Conservation (phyloP, 169 alveolate genomes). For the Plasmodium ovale region DNA sequence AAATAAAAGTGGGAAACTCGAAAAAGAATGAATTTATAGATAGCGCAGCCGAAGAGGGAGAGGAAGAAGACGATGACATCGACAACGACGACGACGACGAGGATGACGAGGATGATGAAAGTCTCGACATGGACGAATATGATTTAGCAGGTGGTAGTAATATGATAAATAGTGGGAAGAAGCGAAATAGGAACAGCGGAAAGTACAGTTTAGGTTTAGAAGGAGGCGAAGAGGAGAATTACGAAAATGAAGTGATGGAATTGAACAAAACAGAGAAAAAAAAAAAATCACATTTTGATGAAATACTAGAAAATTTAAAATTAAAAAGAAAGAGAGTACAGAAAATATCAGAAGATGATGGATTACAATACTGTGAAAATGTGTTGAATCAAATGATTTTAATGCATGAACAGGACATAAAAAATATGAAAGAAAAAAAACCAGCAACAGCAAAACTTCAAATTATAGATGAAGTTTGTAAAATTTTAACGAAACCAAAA, state of each 20-base stretch:
- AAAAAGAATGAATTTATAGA: slow-evolving; percentile 1
- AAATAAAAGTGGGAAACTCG: not conserved
- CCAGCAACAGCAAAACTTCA: slow-evolving; percentile 88
- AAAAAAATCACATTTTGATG: slow-evolving; percentile 71
- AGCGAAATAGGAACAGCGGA: not conserved
- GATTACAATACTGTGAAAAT: slow-evolving; percentile 70
- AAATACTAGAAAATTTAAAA: slow-evolving; percentile 73
- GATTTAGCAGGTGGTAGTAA: not conserved
- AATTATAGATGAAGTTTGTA: slow-evolving; percentile 85
- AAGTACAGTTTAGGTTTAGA: not conserved
- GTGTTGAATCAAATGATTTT: slow-evolving; percentile 78
- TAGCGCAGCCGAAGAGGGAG: slow-evolving; percentile 19
- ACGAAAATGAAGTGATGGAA: not conserved
- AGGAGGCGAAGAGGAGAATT: slow-evolving; percentile 1
- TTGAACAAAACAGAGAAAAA: slow-evolving; percentile 44
- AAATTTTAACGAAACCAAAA: slow-evolving; percentile 84
- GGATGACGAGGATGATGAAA: not conserved
- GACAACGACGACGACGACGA: not conserved
- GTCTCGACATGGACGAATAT: not conserved
- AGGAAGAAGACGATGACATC: not conserved
- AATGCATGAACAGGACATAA: slow-evolving; percentile 82
- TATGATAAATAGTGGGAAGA: slow-evolving; percentile 16
- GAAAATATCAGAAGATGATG: slow-evolving; percentile 70
- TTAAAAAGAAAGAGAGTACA: slow-evolving; percentile 44
- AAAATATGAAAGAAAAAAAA: slow-evolving; percentile 83